Conservation (phyloP, 768 basidiomycete species). For the Termitomyces sp. region DNA sequence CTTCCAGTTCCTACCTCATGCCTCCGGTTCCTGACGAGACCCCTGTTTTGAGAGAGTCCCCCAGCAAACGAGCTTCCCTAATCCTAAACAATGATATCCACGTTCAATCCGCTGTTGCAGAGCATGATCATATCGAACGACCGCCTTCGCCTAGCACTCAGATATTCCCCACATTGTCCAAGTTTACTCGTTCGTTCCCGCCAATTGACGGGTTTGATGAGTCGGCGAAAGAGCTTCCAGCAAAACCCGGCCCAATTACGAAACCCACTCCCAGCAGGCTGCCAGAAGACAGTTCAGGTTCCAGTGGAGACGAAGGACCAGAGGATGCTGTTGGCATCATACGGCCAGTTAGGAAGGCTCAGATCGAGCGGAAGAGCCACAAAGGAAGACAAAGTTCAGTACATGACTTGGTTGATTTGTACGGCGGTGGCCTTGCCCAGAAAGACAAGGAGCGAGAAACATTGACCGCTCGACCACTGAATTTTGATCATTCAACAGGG, state of each 20-base stretch:
- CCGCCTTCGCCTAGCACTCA: slow-evolving; percentile 14
- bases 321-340: slow-evolving; percentile 35
- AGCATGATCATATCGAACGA: slow-evolving; percentile 26
- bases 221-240: slow-evolving; percentile 21
- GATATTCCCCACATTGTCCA: slow-evolving; percentile 34
- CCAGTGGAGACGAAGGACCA: slow-evolving; percentile 59
- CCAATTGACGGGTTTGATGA: slow-evolving; percentile 25
- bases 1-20: slow-evolving; percentile 11
- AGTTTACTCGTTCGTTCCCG: slow-evolving; percentile 33
- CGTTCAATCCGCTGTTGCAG: slow-evolving; percentile 34
- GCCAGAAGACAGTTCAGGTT: slow-evolving; percentile 39
- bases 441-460: slow-evolving; percentile 37
- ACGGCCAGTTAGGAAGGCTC: slow-evolving; percentile 19
- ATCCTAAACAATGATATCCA: slow-evolving; percentile 45
- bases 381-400: slow-evolving; percentile 77
- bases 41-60: slow-evolving; percentile 63
- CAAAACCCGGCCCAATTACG: slow-evolving; percentile 47
- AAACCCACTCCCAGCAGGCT: slow-evolving; percentile 17
- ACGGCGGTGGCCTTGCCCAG: slow-evolving; percentile 51
- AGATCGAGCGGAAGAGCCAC: slow-evolving; percentile 27
- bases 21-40: slow-evolving; percentile 23
- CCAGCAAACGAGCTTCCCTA: slow-evolving; percentile 68
- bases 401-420: slow-evolving; percentile 77
- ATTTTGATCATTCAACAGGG: not conserved
- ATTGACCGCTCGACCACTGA: slow-evolving; percentile 9